Base-by-base conservation (phyloP, 2,329 filamentous ascomycete genomes). In the Periconia sp. region DNA sequence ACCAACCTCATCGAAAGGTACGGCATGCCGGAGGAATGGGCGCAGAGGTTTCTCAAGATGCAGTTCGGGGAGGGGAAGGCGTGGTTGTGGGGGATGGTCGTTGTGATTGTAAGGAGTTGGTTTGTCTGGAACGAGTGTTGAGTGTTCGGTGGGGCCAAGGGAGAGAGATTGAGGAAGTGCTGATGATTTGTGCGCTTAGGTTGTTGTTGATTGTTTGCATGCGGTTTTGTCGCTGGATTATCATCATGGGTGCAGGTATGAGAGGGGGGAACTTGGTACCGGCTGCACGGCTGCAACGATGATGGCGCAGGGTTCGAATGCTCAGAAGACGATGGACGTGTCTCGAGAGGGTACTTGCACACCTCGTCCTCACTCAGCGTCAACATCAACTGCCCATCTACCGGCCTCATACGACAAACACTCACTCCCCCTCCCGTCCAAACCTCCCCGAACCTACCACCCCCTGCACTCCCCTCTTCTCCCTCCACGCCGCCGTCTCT, bases 11-110 rank as follows among this genome's bases (percentile, higher is more conserved):
- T 51, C 21, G 46, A 56, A 17, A 33, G 50, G 15, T 55, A 57
- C 32, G 19, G 35, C 7, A 57, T 61, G 54, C 57, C 55, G 2
- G 7, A n/a, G 3, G 39, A 45, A n/a, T 56, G 54, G 52, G 35
- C 33, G 1, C 12, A 31, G 6, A 23, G 16, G 0, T 57, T 57
- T 23, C n/a, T 39, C 4, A 39, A 25, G 3, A 28, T 31, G 17
- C 48, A 53, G 12, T 42, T 48, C 11, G 40, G 26, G 1, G 43
- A 40, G 3, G 43, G 47, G 29, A 48, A 40, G 13, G 34, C 38
- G 0, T 30, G 13, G 10, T 25, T 59, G 4, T 61, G 57, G 56
- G 41, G 35, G 0, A 17, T 36, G 1, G 17, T 55, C 16, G 52
- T 53, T 23, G 34, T 19, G 8, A 12, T 43, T 25, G 42, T 46